Evolutionary conservation across 768 basidiomycete genomes (phyloP).

Genomic region (Rhodotorula paludigena): DNA sequence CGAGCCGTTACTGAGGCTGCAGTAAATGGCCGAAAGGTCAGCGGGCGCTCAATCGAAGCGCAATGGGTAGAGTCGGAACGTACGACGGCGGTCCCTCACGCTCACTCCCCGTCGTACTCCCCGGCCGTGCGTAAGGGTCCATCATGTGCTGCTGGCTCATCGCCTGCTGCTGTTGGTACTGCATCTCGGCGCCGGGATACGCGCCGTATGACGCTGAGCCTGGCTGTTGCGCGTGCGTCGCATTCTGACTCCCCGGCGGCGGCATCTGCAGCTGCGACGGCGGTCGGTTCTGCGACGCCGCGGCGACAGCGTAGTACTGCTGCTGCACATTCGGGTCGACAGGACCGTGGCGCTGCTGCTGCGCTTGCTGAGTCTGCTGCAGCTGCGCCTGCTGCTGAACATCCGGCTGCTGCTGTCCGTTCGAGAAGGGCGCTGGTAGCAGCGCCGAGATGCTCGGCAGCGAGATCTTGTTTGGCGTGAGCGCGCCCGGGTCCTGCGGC

Average conservation of each 20-base stretch:
- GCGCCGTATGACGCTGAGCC: background rate
- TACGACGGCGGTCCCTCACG: conserved; percentile 12
- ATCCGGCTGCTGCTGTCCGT: no score
- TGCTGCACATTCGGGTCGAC: background rate
- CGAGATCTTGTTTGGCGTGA: conserved; percentile 21
- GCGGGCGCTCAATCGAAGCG: background rate
- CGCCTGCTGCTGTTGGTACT: background rate
- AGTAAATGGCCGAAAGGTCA: no score
- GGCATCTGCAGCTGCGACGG: background rate
- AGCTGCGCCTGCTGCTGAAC: background rate
- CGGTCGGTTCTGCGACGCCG: background rate
- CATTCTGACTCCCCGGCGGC: no score
- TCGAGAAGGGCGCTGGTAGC: conserved; percentile 5
- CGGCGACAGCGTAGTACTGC: background rate
- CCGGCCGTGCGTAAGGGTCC: conserved; percentile 8
- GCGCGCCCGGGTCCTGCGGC: background rate
- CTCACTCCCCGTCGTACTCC: background rate
- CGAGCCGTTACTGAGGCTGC: conserved; percentile 10
- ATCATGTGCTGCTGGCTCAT: background rate
- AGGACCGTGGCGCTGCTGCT: background rate
- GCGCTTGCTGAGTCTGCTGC: background rate
- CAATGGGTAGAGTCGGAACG: background rate
- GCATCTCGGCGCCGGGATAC: background rate
- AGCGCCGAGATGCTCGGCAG: conserved; percentile 37
- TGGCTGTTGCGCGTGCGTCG: background rate